phyloP scores from a whole-genome alignment of 2,329 filamentous ascomycete species.

The Aplosporella prunicola region DNA sequence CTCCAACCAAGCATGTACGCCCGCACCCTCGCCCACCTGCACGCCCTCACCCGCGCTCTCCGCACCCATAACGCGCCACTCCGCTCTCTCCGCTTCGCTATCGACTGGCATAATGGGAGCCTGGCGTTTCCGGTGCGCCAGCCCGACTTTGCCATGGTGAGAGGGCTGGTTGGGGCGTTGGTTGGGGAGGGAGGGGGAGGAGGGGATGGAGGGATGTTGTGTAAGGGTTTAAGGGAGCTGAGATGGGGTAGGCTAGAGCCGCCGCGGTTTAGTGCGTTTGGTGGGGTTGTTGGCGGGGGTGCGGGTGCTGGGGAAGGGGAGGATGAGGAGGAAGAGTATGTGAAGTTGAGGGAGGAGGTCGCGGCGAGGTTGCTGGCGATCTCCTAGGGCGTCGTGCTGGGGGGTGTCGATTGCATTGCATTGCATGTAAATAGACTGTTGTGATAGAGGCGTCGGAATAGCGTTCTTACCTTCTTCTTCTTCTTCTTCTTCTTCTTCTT shows the following conservation, averaged over 20 bases:
- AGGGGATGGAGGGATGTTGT: no score
- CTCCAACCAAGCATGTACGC: conserved; percentile 4
- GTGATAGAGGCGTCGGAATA: no score
- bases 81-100: neutral
- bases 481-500: no score
- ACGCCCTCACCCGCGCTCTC: neutral
- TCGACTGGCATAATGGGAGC: conserved; percentile 10
- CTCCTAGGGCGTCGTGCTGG: neutral
- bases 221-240: neutral
- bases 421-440: no score
- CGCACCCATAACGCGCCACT: neutral
- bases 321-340: conserved; percentile 3
- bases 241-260: conserved; percentile 1
- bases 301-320: neutral
- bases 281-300: conserved; percentile 4
- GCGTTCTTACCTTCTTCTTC: no score
- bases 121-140: conserved; percentile 2
- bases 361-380: neutral
- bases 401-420: no score
- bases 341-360: conserved; percentile 3
- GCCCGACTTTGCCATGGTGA: conserved; percentile 1
- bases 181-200: no score
- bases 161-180: conserved; percentile 5
- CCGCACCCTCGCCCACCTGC: neutral
- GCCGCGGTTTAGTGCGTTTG: neutral